Evolutionary conservation across 75 land plant genomes (phyloP).

Genomic region (Larix kaempferi): DNA sequence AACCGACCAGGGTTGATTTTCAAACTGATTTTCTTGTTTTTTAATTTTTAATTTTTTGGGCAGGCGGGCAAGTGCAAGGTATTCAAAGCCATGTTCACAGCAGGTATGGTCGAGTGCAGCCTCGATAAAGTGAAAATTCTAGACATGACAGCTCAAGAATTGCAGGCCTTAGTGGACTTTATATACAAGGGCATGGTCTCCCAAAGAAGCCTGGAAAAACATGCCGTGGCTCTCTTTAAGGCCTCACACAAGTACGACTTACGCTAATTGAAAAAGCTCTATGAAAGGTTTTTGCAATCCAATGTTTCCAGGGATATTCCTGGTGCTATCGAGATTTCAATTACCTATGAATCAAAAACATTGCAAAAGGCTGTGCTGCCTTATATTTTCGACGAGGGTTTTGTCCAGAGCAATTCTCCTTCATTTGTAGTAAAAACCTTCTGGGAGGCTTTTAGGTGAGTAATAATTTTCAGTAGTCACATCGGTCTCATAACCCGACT

Average conservation of each 20-base stretch:
- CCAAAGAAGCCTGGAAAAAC: slow-evolving; percentile 2
- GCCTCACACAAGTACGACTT: background rate
- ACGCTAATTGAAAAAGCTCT: background rate
- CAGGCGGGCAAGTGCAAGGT: slow-evolving; percentile 5
- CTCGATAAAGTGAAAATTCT: background rate
- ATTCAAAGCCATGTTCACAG: background rate
- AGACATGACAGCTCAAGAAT: background rate
- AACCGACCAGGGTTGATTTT: too few species aligned
- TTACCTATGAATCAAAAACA: background rate
- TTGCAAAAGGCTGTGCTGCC: background rate
- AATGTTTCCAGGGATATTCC: background rate
- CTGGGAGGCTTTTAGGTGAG: background rate
- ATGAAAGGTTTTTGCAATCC: background rate
- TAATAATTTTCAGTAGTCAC: too few species aligned
- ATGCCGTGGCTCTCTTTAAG: background rate
- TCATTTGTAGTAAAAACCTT: background rate
- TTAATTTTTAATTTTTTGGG: background rate
- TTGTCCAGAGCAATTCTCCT: background rate
- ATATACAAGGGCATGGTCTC: background rate
- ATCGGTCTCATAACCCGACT: too few species aligned
- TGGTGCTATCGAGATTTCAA: background rate
- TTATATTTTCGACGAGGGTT: background rate
- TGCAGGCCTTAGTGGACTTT: background rate
- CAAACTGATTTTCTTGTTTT: too few species aligned
- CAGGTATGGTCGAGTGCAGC: background rate